A percentile compares a stretch with the other conserved stretches of the same genome.
phyloP scores from a whole-genome alignment of 2,329 filamentous ascomycete species.

The Scedosporium boydii region DNA sequence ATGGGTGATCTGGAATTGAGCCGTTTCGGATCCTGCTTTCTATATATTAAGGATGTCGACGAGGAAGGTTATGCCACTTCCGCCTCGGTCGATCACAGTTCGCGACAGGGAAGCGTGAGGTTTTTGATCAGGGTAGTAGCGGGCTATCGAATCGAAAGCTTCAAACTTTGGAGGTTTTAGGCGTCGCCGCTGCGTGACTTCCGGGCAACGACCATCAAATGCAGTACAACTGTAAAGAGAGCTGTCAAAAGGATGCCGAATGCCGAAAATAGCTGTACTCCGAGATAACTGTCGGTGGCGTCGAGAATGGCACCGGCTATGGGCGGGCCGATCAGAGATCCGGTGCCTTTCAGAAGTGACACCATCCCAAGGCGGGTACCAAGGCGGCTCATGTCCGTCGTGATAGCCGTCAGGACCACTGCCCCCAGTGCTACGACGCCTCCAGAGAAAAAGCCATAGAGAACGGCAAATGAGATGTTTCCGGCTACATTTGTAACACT shows the following conservation, averaged over 20 bases:
- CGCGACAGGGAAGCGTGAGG: too few species aligned
- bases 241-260: conserved; percentile 15
- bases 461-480: conserved; percentile 28
- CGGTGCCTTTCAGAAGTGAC: conserved; percentile 23
- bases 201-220: background rate
- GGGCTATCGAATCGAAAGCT: too few species aligned
- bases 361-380: conserved; percentile 35
- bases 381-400: conserved; percentile 24
- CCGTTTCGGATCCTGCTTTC: too few species aligned
- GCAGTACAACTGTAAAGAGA: conserved; percentile 6
- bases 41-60: too few species aligned
- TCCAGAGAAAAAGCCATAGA: conserved; percentile 37
- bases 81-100: too few species aligned
- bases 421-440: conserved; percentile 31
- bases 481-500: conserved; percentile 22
- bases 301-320: conserved; percentile 25
- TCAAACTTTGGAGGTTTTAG: too few species aligned
- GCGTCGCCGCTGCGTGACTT: too few species aligned
- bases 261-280: conserved; percentile 15
- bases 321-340: conserved; percentile 24
- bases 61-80: too few species aligned
- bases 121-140: too few species aligned
- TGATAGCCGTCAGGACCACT: conserved; percentile 29
- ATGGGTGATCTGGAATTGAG: too few species aligned
- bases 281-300: conserved; percentile 9